These are phyloP conservation scores for Paracorniculantispora psalliotae DNA, from an alignment of 2,329 filamentous ascomycete species.

Conservation along the genomic window DNA sequence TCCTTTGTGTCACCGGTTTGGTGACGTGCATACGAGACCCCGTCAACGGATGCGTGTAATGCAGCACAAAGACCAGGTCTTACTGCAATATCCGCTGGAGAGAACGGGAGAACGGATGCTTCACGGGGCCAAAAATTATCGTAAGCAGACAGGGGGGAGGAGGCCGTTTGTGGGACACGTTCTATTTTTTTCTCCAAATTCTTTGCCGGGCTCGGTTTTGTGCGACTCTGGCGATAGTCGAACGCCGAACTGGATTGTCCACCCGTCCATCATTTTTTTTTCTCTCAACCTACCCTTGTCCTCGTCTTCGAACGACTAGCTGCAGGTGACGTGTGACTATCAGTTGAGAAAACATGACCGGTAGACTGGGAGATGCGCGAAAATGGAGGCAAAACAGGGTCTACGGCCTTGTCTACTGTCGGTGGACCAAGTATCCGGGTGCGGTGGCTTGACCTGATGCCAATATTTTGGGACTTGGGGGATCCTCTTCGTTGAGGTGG, in stretches of 20 bases:
- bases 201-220: neutral
- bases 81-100: neutral
- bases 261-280: too few relatives aligned
- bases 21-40: neutral
- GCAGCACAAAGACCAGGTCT: neutral
- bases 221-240: neutral
- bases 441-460: slow-evolving; percentile 1
- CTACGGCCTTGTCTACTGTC: neutral
- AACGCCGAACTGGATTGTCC: neutral
- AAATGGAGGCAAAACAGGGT: neutral
- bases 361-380: neutral
- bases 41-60: neutral
- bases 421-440: slow-evolving; percentile 2
- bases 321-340: neutral
- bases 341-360: neutral
- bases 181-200: neutral
- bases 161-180: neutral
- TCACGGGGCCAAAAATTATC: neutral
- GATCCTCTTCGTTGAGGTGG: too few relatives aligned
- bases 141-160: neutral
- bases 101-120: neutral
- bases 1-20: neutral
- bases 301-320: neutral
- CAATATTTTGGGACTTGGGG: neutral
- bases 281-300: neutral